Percentiles rank a stretch among this genome's conserved stretches.
phyloP scores from a whole-genome alignment of 768 basidiomycete species.

The Cystobasidium ongulense region DNA sequence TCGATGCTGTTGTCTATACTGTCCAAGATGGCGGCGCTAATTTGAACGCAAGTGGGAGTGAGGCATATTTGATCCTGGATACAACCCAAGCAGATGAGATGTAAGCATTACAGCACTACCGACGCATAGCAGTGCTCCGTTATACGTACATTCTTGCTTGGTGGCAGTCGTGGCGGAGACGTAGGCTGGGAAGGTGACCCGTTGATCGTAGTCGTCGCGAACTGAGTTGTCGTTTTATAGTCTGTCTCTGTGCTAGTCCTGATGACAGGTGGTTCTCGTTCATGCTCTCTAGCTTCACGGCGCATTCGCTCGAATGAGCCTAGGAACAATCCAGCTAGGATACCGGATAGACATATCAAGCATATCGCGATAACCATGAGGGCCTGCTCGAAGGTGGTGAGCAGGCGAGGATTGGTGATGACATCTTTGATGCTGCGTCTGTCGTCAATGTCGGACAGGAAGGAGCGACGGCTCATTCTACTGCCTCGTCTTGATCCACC shows the following conservation, averaged over 20 bases:
- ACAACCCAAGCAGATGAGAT: not conserved
- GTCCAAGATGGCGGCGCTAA: slow-evolving; percentile 72
- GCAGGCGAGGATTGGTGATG: slow-evolving; percentile 52
- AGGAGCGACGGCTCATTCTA: not conserved
- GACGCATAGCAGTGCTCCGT: not conserved
- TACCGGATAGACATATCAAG: slow-evolving; percentile 68
- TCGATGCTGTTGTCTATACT: slow-evolving; percentile 72
- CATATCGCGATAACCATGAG: slow-evolving; percentile 66
- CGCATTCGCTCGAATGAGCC: slow-evolving; percentile 64
- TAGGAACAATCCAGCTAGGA: slow-evolving; percentile 89
- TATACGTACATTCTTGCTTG: slow-evolving; percentile 36
- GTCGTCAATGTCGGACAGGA: slow-evolving; percentile 19
- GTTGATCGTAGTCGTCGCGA: slow-evolving; percentile 42
- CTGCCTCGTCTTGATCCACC: not conserved
- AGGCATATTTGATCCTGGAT: slow-evolving; percentile 58
- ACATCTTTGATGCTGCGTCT: slow-evolving; percentile 5
- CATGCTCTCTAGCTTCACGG: slow-evolving; percentile 32
- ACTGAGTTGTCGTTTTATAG: slow-evolving; percentile 36
- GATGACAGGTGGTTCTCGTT: not conserved
- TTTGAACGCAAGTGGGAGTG: slow-evolving; percentile 66
- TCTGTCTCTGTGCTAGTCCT: not conserved
- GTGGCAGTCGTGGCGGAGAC: slow-evolving; percentile 48
- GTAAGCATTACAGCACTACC: not conserved
- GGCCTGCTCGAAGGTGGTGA: slow-evolving; percentile 74
- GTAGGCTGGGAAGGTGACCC: slow-evolving; percentile 45